Base-by-base conservation (phyloP, 768 basidiomycete genomes). In the Amanita rubescens region DNA sequence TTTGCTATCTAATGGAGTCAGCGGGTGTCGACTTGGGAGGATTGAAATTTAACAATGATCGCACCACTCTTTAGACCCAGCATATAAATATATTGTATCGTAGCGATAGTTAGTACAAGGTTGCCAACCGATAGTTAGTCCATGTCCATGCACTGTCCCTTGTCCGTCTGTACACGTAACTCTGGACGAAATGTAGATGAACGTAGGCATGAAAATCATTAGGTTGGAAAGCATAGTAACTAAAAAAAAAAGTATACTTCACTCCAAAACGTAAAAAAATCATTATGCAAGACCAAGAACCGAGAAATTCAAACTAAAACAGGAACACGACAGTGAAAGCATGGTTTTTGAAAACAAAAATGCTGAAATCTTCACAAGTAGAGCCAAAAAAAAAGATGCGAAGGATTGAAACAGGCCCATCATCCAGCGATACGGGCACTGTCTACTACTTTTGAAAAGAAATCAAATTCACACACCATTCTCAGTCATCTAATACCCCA, bases 1-100 rank as follows among this genome's bases (percentile, higher is more conserved):
- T 1, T 71, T 91, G 34, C 67, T 87, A 33, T 86, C 82, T 63
- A 91, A 91, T 61, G 83, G 81, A 7, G 81, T 87, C 4, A 75
- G 75, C 57, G 88, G 87, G 25, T 87, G 86, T 65, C 74, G 76
- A 32, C 59, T 88, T 27, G 88, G 82, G 10, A 74, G 63, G 55
- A 69, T 79, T 41, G 60, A 62, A 30, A 39, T 27, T 14, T 39
- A 50, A 37, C n/a, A n/a, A n/a, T n/a, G n/a, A n/a, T n/a, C 7
- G 47, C 17, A 25, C 3, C n/a, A n/a, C n/a, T n/a, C 7, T 44
- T 22, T 8, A 44, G 43, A 44, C 6, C 3, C 33, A 39, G 25
- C 49, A 39, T 24, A 41, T 59, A 43, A 53, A 51, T 54, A 38
- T 56, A 49, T 45, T 52, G 39, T 17, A 37, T 48, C 51, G 22